Evolutionary conservation across 495 filamentous ascomycete species (phyloP).

Genomic region (Penicillium cosmopolitanum): DNA sequence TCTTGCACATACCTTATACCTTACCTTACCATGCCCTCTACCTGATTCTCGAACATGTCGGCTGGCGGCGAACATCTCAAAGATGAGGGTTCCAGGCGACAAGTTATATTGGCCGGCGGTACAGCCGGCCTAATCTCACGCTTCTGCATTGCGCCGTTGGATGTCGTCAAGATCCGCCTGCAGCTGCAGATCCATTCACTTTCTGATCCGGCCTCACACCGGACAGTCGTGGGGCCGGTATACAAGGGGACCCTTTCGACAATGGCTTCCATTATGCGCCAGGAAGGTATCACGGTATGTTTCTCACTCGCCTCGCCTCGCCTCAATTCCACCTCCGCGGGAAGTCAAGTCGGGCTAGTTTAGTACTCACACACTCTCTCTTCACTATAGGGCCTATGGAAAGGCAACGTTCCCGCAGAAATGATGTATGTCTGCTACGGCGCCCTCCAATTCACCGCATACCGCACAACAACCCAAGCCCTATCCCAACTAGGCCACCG

Average conservation of each 20-base stretch:
- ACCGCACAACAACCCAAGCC: slow-evolving; percentile 68
- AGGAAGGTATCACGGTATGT: slow-evolving; percentile 76
- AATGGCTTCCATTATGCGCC: slow-evolving; percentile 69
- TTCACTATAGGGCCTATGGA: slow-evolving; percentile 76
- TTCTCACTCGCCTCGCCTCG: not conserved
- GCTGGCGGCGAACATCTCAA: slow-evolving; percentile 74
- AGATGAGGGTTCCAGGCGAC: slow-evolving; percentile 87
- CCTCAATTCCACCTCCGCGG: too few species aligned
- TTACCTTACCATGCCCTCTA: slow-evolving; percentile 15
- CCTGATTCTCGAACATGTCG: slow-evolving; percentile 65
- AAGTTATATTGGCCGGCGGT: slow-evolving; percentile 83
- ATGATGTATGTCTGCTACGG: slow-evolving; percentile 90
- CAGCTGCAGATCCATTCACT: slow-evolving; percentile 86
- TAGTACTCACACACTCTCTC: not conserved
- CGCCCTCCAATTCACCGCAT: slow-evolving; percentile 87
- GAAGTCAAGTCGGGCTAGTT: not conserved
- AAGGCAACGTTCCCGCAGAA: slow-evolving; percentile 96
- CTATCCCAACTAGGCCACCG: slow-evolving; percentile 56
- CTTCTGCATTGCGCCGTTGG: slow-evolving; percentile 91
- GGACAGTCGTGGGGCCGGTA: slow-evolving; percentile 59
- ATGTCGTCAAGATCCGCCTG: slow-evolving; percentile 96
- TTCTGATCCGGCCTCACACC: slow-evolving; percentile 63
- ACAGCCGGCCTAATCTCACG: slow-evolving; percentile 88
- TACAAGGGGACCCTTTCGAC: slow-evolving; percentile 83
- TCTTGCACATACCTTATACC: not conserved